phyloP scores from a whole-genome alignment of 2,329 filamentous ascomycete genomes.

The Cercospora beticola region DNA sequence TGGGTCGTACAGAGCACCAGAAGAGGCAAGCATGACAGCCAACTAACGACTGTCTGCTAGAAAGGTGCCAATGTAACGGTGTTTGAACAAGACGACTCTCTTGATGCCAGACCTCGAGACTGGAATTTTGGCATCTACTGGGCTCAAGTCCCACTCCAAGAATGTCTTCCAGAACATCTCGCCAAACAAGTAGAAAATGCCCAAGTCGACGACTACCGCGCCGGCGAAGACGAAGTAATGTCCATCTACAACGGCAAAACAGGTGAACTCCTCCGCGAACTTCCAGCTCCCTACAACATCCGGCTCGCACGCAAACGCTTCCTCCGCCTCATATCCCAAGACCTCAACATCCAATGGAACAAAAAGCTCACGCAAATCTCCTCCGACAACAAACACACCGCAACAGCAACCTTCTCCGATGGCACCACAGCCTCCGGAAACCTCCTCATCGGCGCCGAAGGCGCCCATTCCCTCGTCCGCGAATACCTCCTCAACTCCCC shows the following conservation, averaged over 20 bases:
- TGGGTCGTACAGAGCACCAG: background rate
- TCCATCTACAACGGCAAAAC: conserved; percentile 22
- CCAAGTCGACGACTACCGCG: conserved; percentile 21
- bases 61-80: conserved; percentile 23
- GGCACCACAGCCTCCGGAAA: conserved; percentile 27
- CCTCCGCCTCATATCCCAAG: conserved; percentile 20
- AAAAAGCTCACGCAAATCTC: conserved; percentile 16
- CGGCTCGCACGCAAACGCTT: conserved; percentile 23
- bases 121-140: conserved; percentile 27
- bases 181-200: conserved; percentile 20
- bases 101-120: conserved; percentile 20
- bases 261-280: conserved; percentile 18
- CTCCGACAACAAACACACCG: conserved; percentile 13
- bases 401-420: conserved; percentile 31
- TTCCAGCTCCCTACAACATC: conserved; percentile 23
- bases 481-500: conserved; percentile 20
- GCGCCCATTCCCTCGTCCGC: conserved; percentile 37
- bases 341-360: conserved; percentile 19
- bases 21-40: too few relatives aligned
- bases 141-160: conserved; percentile 23
- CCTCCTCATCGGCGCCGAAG: conserved; percentile 34
- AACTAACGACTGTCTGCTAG: conserved; percentile 3
- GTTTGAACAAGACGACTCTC: conserved; percentile 21
- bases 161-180: conserved; percentile 23
- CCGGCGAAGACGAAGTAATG: conserved; percentile 23